Evolutionary conservation across 305 asterid genomes (phyloP), one percentile per base, ranked within the genome.

Genomic region (Plantago lanceolata): DNA sequence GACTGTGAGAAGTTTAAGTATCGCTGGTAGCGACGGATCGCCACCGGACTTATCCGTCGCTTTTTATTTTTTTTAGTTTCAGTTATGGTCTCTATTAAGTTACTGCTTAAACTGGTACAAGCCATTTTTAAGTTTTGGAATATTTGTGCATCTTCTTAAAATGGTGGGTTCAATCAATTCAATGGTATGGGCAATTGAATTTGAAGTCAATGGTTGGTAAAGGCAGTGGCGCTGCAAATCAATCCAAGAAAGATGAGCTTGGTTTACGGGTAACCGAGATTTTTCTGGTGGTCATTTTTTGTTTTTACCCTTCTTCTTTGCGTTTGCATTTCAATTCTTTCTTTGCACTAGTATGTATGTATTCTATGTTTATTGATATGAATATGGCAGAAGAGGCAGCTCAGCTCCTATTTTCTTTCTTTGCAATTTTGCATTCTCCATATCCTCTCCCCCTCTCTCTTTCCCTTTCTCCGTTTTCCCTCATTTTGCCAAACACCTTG

Each of bases 401-500:
- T n/a, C n/a, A 26, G n/a, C 59, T 54, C 17, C 9, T 54, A 14
- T 55, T 11, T 55, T 21, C 9, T 7, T 8, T 33, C 9, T 8
- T 8, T 8, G 8, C 40, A 33, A n/a, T n/a, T n/a, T n/a, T n/a
- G n/a, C n/a, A n/a, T n/a, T 53, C 59, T 53, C 37, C 24, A n/a
- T n/a, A n/a, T 33, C 37, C 33, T 21, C 28, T 24, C 28, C 1
- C 28, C 31, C 57, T 20, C 57, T 20, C 17, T 53, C 59, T 17
- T 8, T 50, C 21, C 28, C 55, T 19, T 49, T 48, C 12, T 19
- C 52, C 8, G 19, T 16, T 48, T 53, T 53, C 29, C n/a, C 35
- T 29, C 17, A 37, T 55, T 55, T 40, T 54, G 59, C 59, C 40
- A 54, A 54, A 54, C 59, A 54, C 29, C 17, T 53, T 53, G 58